Evolutionary conservation across 2,329 filamentous ascomycete species (phyloP), one percentile per base, ranked within the genome.

Genomic region (Neospermospora avenae): DNA sequence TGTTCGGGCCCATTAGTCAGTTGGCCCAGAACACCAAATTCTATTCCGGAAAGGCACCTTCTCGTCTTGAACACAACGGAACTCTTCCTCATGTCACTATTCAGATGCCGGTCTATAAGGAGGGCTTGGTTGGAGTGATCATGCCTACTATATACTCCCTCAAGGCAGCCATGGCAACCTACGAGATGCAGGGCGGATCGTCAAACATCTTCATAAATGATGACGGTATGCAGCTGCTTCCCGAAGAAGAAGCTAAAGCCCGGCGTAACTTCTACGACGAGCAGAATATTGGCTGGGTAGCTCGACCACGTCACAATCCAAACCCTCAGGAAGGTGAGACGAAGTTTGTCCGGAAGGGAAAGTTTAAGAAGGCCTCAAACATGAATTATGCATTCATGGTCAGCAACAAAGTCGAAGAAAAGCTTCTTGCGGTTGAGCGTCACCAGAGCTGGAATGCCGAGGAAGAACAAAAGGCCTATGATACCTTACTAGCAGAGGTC

Each of bases 281-380:
- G 60, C 80, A 83, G 68, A 81, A 78, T 61, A 84, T 84, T 65
- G 82, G 82, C 11, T 84, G 81, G 76, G 80, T 80, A 16, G 75
- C 81, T 1, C 78, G 83, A 42, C 78, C 81, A 11, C 72, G 73
- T 51, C 80, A 83, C 65, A 80, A 82, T 68, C 74, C 81, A 22
- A 80, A 81, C 65, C 78, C 79, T 78, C 81, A 81, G 78, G 57
- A 51, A 2, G 28, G 46, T 28, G 13, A 35, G n/a, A 35, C 11
- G n/a, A 51, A 10, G 34, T 85, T 83, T 67, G 62, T 80, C 18
- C 77, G 84, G 41, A 77, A 77, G 41, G 86, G 86, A 57, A 88
- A 88, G 70, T 89, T 88, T 77, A 89, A 89, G 76, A 88, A 89
- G 74, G 85, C 86, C 1, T 89, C 85, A 28, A 90, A 90, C 75